Base-by-base conservation (phyloP, 148 eudicot species). In the Chenopodium berlandieri region DNA sequence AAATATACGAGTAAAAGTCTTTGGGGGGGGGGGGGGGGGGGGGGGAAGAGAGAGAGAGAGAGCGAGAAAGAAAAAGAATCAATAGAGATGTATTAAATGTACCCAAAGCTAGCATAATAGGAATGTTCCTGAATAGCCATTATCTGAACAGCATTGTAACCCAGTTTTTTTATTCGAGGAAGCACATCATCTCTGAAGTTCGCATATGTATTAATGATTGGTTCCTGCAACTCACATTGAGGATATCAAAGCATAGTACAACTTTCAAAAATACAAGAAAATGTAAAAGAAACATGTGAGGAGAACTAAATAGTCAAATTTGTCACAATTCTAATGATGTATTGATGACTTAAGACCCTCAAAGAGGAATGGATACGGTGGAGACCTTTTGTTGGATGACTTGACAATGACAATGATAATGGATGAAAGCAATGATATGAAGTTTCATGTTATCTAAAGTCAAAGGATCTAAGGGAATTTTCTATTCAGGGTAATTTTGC, bases 81-180 rank as follows among this genome's bases (percentile, higher is more conserved):
- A 54, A 12, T 69, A 81, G 46, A 60, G 1, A 68, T 63, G 75
- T 17, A 63, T 69, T 22, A 65, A 37, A 80, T 68, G 81, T 94
- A 96, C 99, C 99, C 99, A 86, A 96, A 96, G 84, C 98, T 92
- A 80, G 99, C 98, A 81, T 96, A 96, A 84, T 96, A 96, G 23
- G 99, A 90, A 84, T 96, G 99, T 88, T 96, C 99, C 85, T 96
- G 99, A 82, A 96, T 96, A 77, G 99, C 99, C 99, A 96, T 96
- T 77, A 96, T 88, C 85, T 96, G 99, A 82, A 96, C 97, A 44
- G 98, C 99, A 90, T 96, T 94, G 81, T 96, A 96, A 60, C 99
- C 99, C 31, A 96, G 93, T 81, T 50, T 90, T 87, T 96, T 96
- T 22, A 96, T 92, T 63, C 99, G 95, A 76, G 98, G 99, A 74